Base-by-base conservation (phyloP, 768 basidiomycete species). In the Rhizopogon vinicolor region DNA sequence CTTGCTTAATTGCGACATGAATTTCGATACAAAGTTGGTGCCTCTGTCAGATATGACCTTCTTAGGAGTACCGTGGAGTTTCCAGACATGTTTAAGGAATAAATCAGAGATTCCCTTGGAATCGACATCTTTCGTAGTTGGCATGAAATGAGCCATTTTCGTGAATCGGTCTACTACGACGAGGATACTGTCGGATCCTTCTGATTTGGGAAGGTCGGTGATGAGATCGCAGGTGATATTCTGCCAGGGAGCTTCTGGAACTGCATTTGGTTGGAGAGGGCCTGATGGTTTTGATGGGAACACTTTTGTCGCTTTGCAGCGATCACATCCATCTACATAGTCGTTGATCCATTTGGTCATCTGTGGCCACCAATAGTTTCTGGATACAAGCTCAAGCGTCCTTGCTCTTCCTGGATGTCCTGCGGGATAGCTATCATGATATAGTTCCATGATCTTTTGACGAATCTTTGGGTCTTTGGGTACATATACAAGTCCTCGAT, bases 211-310 rank as follows among this genome's bases (percentile, higher is more conserved):
- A 2, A 57, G 18, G 5, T 49, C 44, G 8, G 18, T 48, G n/a
- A 37, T 53, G 1, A 57, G 43, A 8, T 57, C 56, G 6, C 41
- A 63, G 0, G 49, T 25, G 12, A 51, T 51, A 5, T 7, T 51
- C 2, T 55, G 49, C 49, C 49, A 55, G 6, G 54, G 54, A 25
- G 16, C 22, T 16, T 42, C 54, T 1, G 22, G 22, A 1, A 22
- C 22, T 22, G 1, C 22, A 2, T 22, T 22, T 2, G 22, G 22
- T 22, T 22, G 22, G 2, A 22, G 22, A 22, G 22, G 22, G 1
- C 22, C 22, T 22, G 22, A 22, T 22, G 22, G 22, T 2, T 22
- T 22, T 2, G 22, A 22, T 2, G 2, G 22, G 2, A 22, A 22
- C 2, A 22, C 22, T 22, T 22, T 22, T 22, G 22, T 22, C 22